phyloP scores from a whole-genome alignment of 2,329 filamentous ascomycete genomes.

The Stagonosporopsis chrysanthemi region DNA sequence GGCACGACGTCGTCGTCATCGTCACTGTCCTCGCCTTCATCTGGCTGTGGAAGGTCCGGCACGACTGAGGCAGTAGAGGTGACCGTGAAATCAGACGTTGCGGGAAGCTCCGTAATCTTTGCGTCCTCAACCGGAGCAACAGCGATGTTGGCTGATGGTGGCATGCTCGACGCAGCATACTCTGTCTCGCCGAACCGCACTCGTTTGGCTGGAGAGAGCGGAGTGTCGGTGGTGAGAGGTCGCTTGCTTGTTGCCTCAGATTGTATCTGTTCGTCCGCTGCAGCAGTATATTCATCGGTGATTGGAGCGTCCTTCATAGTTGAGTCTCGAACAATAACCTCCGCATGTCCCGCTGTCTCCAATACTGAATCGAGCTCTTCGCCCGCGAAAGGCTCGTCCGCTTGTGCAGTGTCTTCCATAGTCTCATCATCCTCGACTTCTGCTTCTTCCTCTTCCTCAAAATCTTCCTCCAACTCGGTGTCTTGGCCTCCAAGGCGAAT shows the following conservation, averaged over 20 bases:
- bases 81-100: conserved; percentile 28
- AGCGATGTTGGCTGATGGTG: conserved; percentile 5
- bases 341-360: conserved; percentile 25
- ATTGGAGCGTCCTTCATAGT: conserved; percentile 24
- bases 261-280: conserved; percentile 1
- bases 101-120: conserved; percentile 9
- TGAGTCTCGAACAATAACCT: conserved; percentile 22
- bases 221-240: conserved; percentile 28
- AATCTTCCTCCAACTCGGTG: conserved; percentile 31
- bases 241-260: conserved; percentile 31
- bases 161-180: conserved; percentile 9
- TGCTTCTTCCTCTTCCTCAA: conserved; percentile 33
- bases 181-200: conserved; percentile 28
- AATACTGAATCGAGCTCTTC: conserved; percentile 38
- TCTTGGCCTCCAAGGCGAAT: conserved; percentile 41
- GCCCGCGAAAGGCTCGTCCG: conserved; percentile 62
- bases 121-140: neutral
- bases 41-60: conserved; percentile 26
- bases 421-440: conserved; percentile 29
- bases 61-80: conserved; percentile 26
- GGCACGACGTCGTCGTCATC: conserved; percentile 44
- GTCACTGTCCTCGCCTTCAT: conserved; percentile 23
- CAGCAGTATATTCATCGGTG: neutral
- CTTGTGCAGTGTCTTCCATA: conserved; percentile 45
- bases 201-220: conserved; percentile 42